Conservation (phyloP, 2,329 filamentous ascomycete genomes). For the Colletotrichum sp. region DNA sequence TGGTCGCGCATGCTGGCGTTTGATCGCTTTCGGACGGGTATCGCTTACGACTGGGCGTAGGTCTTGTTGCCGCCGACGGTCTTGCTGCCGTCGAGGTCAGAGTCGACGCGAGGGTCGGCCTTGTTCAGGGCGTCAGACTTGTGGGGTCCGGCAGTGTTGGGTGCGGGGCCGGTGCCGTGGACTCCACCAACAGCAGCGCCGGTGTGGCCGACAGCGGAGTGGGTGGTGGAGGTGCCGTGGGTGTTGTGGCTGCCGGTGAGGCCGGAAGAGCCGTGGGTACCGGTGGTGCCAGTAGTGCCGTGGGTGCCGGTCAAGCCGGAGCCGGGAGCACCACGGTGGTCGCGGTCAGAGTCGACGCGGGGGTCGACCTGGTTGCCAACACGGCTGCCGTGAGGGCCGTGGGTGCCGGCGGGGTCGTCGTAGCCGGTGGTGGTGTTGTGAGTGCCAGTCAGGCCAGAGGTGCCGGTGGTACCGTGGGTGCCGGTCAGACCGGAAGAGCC, state of each 20-base stretch:
- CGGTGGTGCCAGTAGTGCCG: constrained; percentile 8
- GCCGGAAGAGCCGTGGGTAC: constrained; percentile 16
- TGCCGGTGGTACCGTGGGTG: constrained; percentile 31
- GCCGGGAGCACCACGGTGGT: constrained; percentile 21
- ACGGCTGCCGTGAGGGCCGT: constrained; percentile 31
- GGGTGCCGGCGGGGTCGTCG: neutral
- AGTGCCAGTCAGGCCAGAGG: constrained; percentile 18
- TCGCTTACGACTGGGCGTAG: constrained; percentile 41
- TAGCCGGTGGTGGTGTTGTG: neutral
- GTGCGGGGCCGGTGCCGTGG: constrained; percentile 32
- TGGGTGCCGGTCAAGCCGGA: constrained; percentile 5
- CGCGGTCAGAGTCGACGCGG: constrained; percentile 22
- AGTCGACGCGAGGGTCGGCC: constrained; percentile 60
- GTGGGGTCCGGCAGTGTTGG: constrained; percentile 47
- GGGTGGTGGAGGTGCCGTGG: constrained; percentile 42
- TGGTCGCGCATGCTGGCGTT: neutral
- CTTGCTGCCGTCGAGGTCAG: constrained; percentile 58
- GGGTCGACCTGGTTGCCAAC: neutral
- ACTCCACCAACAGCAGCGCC: constrained; percentile 25
- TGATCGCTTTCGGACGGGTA: constrained; percentile 9
- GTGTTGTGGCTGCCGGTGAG: constrained; percentile 32
- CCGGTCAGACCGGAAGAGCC: constrained; percentile 27
- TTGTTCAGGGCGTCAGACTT: constrained; percentile 60
- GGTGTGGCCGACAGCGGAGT: constrained; percentile 37
- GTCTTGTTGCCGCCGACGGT: constrained; percentile 60